phyloP scores from a whole-genome alignment of 345 rosid genomes.

The Microthlaspi erraticum region DNA sequence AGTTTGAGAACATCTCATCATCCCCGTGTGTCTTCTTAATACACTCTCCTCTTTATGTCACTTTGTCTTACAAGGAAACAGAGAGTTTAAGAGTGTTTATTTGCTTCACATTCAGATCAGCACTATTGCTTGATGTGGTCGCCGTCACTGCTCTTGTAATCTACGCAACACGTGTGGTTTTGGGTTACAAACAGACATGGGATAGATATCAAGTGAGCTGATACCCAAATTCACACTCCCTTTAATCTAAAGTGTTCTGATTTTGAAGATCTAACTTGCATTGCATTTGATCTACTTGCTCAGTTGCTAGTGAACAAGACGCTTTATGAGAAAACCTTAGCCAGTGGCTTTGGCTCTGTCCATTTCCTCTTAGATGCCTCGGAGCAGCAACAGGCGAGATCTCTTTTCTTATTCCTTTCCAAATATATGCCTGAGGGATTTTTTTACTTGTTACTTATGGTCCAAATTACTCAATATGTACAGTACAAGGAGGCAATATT shows the following conservation, averaged over 20 bases:
- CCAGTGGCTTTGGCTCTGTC: conserved; percentile 94
- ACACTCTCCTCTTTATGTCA: not conserved
- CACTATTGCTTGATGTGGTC: conserved; percentile 83
- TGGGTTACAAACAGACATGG: conserved; percentile 99
- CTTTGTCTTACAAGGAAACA: not conserved
- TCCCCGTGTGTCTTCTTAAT: conserved; percentile 68
- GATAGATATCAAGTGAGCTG: conserved; percentile 92
- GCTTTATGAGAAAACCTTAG: conserved; percentile 94
- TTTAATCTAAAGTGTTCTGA: conserved; percentile 35
- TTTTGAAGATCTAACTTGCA: not conserved
- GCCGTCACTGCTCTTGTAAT: conserved; percentile 82
- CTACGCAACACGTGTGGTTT: conserved; percentile 76
- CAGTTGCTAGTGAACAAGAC: conserved; percentile 95
- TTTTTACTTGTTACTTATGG: not conserved
- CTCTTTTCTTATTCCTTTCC: conserved; percentile 18
- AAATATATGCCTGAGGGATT: not conserved
- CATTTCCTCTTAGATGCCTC: conserved; percentile 97
- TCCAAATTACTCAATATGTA: conserved; percentile 28
- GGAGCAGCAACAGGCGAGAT: conserved; percentile 88
- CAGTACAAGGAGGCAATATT: conserved; percentile 96
- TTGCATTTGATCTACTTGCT: conserved; percentile 30
- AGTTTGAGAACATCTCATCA: conserved; percentile 81
- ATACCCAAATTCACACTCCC: conserved; percentile 7
- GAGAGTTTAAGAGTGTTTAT: conserved; percentile 21
- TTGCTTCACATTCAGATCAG: conserved; percentile 60